Conservation (phyloP, 139 green algal genomes). For the Astrephomene gubernaculifera region DNA sequence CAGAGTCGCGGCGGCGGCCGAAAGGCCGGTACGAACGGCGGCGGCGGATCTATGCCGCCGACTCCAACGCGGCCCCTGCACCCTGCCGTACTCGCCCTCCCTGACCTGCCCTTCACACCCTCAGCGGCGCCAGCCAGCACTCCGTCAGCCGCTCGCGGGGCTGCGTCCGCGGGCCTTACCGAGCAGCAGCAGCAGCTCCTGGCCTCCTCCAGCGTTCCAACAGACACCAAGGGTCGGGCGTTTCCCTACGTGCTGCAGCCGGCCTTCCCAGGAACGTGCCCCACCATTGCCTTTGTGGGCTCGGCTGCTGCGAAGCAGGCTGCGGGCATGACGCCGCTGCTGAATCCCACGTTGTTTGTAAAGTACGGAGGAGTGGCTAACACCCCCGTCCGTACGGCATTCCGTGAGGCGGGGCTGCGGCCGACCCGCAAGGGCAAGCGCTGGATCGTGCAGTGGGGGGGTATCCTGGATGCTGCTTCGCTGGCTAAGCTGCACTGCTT, state of each 20-base stretch:
- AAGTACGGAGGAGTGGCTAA: conserved; percentile 67
- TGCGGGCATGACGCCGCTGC: conserved; percentile 43
- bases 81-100: conserved; percentile 8
- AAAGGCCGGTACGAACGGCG: not conserved
- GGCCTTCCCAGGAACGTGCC: conserved; percentile 48
- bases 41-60: not conserved
- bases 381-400: conserved; percentile 65
- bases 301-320: conserved; percentile 25
- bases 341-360: conserved; percentile 56
- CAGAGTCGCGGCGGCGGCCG: not conserved
- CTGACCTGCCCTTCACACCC: not conserved
- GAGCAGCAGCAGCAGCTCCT: too few species aligned
- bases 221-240: conserved; percentile 47
- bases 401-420: conserved; percentile 57
- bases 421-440: conserved; percentile 46
- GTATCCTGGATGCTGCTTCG: conserved; percentile 50
- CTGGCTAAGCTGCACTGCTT: conserved; percentile 54
- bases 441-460: conserved; percentile 70
- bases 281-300: conserved; percentile 52
- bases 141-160: not conserved
- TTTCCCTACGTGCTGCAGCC: conserved; percentile 57
- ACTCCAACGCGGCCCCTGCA: conserved; percentile 38
- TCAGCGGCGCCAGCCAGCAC: too few species aligned
- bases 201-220: conserved; percentile 11
- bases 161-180: not conserved